A percentile compares a stretch with the other conserved stretches of the same genome.
Conservation (phyloP, 805 yeast species). For the Starmerella vitae region DNA sequence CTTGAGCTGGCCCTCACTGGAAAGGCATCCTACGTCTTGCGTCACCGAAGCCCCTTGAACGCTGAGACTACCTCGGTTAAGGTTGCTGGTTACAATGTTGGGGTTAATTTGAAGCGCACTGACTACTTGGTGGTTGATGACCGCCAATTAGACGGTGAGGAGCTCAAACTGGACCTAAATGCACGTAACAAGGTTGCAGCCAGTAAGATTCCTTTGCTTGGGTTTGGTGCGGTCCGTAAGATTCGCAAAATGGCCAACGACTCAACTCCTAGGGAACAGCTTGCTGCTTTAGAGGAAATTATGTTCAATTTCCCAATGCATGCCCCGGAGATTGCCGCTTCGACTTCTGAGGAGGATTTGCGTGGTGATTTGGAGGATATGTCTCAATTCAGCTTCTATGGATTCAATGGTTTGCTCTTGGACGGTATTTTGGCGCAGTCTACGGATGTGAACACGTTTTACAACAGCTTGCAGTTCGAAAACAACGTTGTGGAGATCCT, state of each 20-base stretch:
- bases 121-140: conserved; percentile 58
- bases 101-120: conserved; percentile 47
- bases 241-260: conserved; percentile 3
- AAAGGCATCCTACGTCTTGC: conserved; percentile 60
- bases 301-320: conserved; percentile 44
- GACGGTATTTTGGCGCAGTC: conserved; percentile 48
- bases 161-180: conserved; percentile 17
- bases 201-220: conserved; percentile 6
- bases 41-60: conserved; percentile 42
- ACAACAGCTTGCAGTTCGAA: conserved; percentile 32
- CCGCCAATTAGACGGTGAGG: conserved; percentile 27
- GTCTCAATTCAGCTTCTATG: conserved; percentile 21
- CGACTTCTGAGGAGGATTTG: conserved; percentile 27
- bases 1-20: conserved; percentile 47
- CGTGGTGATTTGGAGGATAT: conserved; percentile 16
- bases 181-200: conserved; percentile 16
- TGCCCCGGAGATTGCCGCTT: conserved; percentile 29
- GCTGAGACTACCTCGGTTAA: not conserved
- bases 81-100: conserved; percentile 51
- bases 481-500: conserved; percentile 21
- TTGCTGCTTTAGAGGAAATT: conserved; percentile 20
- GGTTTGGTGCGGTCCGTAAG: conserved; percentile 20
- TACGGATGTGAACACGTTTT: conserved; percentile 23
- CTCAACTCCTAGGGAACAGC: conserved; percentile 1
- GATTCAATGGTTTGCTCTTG: conserved; percentile 35